Percentiles rank a stretch among this genome's conserved stretches.
Evolutionary conservation across 1,284 basidiomycete species (phyloP).

Genomic region (Boletellus deceptivus): DNA sequence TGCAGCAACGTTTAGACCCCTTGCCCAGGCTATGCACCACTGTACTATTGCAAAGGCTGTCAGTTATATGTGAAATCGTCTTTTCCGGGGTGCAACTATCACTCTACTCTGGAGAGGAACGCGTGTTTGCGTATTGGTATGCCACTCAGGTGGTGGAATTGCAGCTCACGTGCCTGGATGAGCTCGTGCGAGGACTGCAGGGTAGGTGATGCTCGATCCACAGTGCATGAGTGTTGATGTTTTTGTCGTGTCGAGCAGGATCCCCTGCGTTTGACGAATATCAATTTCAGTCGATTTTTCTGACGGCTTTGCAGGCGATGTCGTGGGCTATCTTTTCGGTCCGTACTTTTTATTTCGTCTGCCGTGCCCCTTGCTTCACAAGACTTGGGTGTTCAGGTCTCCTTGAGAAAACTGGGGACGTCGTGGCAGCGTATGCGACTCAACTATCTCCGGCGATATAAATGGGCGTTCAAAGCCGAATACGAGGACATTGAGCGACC

Average conservation of each 20-base stretch:
- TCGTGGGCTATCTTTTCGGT: slow-evolving; percentile 49
- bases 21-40: slow-evolving; percentile 40
- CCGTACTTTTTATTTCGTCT: slow-evolving; percentile 12
- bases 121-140: slow-evolving; percentile 75
- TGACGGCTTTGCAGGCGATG: slow-evolving; percentile 55
- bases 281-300: slow-evolving; percentile 45
- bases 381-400: slow-evolving; percentile 28
- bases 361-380: not conserved
- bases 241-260: slow-evolving; percentile 34
- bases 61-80: slow-evolving; percentile 63
- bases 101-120: slow-evolving; percentile 66
- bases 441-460: slow-evolving; percentile 64
- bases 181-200: slow-evolving; percentile 40
- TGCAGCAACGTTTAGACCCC: slow-evolving; percentile 31
- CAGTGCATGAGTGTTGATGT: not conserved
- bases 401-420: slow-evolving; percentile 33
- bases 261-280: slow-evolving; percentile 46
- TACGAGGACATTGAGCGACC: slow-evolving; percentile 45
- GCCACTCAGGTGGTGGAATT: slow-evolving; percentile 50
- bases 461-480: slow-evolving; percentile 65
- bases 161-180: slow-evolving; percentile 55
- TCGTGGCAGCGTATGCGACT: slow-evolving; percentile 39
- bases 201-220: slow-evolving; percentile 25
- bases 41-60: slow-evolving; percentile 57
- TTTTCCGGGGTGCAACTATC: slow-evolving; percentile 77